Evolutionary conservation across 2,329 filamentous ascomycete species (phyloP).

Genomic region (Neopestalotiopsis rosae): DNA sequence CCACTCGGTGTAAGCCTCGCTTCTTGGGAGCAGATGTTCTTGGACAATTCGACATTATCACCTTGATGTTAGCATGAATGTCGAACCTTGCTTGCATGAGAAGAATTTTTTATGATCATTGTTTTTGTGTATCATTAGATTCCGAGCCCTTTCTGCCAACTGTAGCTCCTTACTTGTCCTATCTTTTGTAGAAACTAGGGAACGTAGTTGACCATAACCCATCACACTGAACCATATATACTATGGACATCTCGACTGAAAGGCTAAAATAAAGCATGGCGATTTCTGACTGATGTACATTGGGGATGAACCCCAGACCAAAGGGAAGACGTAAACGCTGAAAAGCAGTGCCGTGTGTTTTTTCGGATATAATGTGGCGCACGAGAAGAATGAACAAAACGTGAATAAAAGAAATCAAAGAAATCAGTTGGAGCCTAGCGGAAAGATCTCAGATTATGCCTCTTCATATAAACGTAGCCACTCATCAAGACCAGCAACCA

Average conservation of each 20-base stretch:
- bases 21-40: too few species aligned
- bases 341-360: not conserved
- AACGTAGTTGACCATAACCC: not conserved
- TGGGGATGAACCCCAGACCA: not conserved
- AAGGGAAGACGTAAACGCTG: not conserved
- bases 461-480: conserved; percentile 37
- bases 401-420: not conserved
- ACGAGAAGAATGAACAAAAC: not conserved
- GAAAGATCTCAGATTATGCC: conserved; percentile 9
- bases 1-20: too few species aligned
- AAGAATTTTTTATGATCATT: too few species aligned
- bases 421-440: conserved; percentile 11
- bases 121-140: too few species aligned
- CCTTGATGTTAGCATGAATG: too few species aligned
- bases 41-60: too few species aligned
- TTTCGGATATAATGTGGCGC: not conserved
- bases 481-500: conserved; percentile 53
- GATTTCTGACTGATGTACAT: not conserved
- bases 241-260: not conserved
- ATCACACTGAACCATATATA: not conserved
- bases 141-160: too few species aligned
- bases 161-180: too few species aligned
- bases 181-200: too few species aligned
- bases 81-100: too few species aligned
- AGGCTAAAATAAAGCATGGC: not conserved